Conservation (phyloP, 1,284 basidiomycete species). For the Schizopora paradoxa region DNA sequence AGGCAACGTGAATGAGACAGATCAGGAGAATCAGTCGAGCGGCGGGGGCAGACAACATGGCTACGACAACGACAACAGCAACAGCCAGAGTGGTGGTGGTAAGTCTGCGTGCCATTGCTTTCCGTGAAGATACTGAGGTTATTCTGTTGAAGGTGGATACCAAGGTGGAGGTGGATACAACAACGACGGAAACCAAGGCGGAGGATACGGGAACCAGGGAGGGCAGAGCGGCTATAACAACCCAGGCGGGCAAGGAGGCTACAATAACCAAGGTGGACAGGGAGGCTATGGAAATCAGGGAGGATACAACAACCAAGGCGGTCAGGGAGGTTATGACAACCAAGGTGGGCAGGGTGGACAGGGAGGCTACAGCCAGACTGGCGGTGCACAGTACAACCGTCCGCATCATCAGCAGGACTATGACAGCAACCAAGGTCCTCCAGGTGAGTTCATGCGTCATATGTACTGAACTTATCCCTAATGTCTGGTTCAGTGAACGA, state of each 20-base stretch:
- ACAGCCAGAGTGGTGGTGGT: too few relatives aligned
- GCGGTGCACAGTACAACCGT: slow-evolving; percentile 14
- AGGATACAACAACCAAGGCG: slow-evolving; percentile 21
- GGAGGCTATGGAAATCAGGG: slow-evolving; percentile 22
- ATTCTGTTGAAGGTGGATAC: too few relatives aligned
- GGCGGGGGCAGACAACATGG: not conserved
- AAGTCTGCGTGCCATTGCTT: too few relatives aligned
- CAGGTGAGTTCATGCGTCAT: slow-evolving; percentile 27
- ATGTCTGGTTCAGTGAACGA: slow-evolving; percentile 44
- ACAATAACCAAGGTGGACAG: slow-evolving; percentile 38
- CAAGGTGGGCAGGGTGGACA: slow-evolving; percentile 10
- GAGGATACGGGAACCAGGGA: too few relatives aligned
- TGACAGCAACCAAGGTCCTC: slow-evolving; percentile 17
- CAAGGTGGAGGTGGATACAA: too few relatives aligned
- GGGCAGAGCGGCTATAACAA: too few relatives aligned
- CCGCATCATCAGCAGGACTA: slow-evolving; percentile 15
- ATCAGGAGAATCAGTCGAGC: too few relatives aligned
- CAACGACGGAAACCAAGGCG: too few relatives aligned
- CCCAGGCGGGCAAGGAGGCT: slow-evolving; percentile 60
- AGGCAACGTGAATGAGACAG: too few relatives aligned
- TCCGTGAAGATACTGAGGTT: too few relatives aligned
- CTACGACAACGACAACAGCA: slow-evolving; percentile 2
- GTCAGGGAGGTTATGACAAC: slow-evolving; percentile 7
- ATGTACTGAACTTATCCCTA: not conserved
- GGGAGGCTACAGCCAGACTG: slow-evolving; percentile 15